Evolutionary conservation across 805 yeast genomes (phyloP).

Genomic region (Danielia reshetovae): DNA sequence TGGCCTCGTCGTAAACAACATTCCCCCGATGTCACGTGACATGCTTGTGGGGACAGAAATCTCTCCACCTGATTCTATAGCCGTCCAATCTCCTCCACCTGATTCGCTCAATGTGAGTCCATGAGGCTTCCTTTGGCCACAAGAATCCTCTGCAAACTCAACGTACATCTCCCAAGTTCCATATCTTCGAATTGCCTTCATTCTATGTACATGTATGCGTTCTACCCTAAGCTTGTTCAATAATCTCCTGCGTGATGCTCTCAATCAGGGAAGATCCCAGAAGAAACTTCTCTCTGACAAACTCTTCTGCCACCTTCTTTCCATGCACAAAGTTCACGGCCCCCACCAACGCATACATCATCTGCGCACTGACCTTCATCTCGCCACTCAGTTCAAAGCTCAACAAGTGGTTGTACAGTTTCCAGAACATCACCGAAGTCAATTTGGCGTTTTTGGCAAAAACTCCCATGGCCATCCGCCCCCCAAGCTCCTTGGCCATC

Average conservation of each 20-base stretch:
- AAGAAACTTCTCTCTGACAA: conserved; percentile 51
- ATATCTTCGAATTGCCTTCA: not conserved
- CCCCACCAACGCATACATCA: conserved; percentile 61
- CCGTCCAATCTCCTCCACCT: too few species aligned
- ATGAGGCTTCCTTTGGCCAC: too few species aligned
- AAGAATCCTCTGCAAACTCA: too few species aligned
- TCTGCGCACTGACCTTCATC: conserved; percentile 49
- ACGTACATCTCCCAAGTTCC: too few species aligned
- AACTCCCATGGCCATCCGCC: conserved; percentile 47
- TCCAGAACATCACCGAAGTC: conserved; percentile 62
- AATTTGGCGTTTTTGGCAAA: conserved; percentile 49
- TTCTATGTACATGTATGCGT: conserved; percentile 1
- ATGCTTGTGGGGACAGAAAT: too few species aligned
- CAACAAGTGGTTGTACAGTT: conserved; percentile 47
- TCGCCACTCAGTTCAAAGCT: conserved; percentile 52
- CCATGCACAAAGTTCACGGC: conserved; percentile 66
- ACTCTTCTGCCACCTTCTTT: conserved; percentile 51
- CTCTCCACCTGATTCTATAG: too few species aligned
- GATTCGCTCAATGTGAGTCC: too few species aligned
- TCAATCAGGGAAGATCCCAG: conserved; percentile 25
- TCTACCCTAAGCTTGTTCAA: conserved; percentile 13
- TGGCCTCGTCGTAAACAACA: too few species aligned
- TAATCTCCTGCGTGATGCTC: conserved; percentile 29
- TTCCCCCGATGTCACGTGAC: too few species aligned
- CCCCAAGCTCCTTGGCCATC: conserved; percentile 47